Conservation (phyloP, 345 rosid species). For the Melastoma malabathricum region DNA sequence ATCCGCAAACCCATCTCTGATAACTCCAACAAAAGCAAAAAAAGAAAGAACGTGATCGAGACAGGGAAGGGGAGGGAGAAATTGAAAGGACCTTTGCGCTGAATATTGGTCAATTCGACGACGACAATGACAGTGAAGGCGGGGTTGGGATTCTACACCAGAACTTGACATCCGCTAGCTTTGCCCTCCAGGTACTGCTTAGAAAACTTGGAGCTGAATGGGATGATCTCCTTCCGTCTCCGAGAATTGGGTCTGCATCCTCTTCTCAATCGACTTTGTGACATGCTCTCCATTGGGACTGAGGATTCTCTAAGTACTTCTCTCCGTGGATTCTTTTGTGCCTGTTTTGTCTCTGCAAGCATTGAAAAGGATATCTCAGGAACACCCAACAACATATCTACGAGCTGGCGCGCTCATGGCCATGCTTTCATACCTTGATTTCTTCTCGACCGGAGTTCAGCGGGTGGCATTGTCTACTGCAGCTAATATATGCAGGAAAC, state of each 20-base stretch:
- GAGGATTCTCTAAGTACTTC: conserved; percentile 89
- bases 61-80: conserved; percentile 21
- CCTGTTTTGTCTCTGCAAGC: conserved; percentile 95
- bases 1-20: conserved; percentile 25
- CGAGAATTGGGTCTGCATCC: conserved; percentile 70
- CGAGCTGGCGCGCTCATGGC: conserved; percentile 99
- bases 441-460: conserved; percentile 99
- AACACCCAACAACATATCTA: conserved; percentile 97
- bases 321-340: conserved; percentile 93
- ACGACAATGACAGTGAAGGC: conserved; percentile 79
- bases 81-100: conserved; percentile 27
- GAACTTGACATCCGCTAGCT: conserved; percentile 87
- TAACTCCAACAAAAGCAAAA: conserved; percentile 65
- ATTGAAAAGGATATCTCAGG: conserved; percentile 96
- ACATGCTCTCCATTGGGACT: conserved; percentile 91
- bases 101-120: conserved; percentile 61
- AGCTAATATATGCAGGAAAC: conserved; percentile 99
- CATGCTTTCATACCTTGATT: conserved; percentile 94
- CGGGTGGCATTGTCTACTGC: conserved; percentile 97
- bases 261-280: conserved; percentile 93
- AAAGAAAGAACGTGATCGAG: conserved; percentile 63
- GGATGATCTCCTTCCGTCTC: conserved; percentile 80
- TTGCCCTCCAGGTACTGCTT: conserved; percentile 81
- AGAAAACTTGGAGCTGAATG: conserved; percentile 95
- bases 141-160: conserved; percentile 70